Conservation (phyloP, 2,329 filamentous ascomycete genomes). For the Fusarium sp. region DNA sequence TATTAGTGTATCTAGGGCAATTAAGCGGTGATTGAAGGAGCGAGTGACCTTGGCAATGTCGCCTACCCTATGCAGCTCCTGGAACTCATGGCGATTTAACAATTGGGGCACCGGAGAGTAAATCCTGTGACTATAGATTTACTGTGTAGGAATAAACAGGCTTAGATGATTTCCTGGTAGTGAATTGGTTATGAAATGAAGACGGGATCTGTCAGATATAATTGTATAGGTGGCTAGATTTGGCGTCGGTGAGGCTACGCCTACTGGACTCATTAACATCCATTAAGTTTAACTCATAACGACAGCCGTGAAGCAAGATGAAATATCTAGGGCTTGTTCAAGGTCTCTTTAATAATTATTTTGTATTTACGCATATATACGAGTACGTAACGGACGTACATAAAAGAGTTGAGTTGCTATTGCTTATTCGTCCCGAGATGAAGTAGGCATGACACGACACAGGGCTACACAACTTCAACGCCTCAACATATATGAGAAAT, state of each 20-base stretch:
- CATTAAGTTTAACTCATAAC: neutral
- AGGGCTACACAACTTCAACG: neutral
- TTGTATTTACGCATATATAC: neutral
- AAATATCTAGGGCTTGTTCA: neutral
- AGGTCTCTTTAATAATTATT: no score
- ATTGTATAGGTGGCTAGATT: neutral
- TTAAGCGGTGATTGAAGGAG: neutral
- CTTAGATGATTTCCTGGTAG: neutral
- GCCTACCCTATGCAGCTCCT: neutral
- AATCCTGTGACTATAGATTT: neutral
- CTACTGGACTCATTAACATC: neutral
- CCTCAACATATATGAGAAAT: neutral
- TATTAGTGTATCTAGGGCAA: neutral
- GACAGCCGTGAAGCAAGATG: neutral
- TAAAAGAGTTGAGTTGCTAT: neutral
- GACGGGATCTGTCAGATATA: neutral
- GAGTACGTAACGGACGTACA: neutral
- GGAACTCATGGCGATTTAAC: neutral
- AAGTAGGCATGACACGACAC: neutral
- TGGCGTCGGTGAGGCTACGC: neutral
- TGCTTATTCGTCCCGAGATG: neutral
- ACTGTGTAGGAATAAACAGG: neutral
- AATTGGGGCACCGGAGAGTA: neutral
- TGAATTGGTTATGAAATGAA: neutral
- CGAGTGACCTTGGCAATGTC: neutral